Percentiles rank a stretch among this genome's conserved stretches.
phyloP scores from a whole-genome alignment of 2,329 filamentous ascomycete genomes.

The Harringtonia lauricola region DNA sequence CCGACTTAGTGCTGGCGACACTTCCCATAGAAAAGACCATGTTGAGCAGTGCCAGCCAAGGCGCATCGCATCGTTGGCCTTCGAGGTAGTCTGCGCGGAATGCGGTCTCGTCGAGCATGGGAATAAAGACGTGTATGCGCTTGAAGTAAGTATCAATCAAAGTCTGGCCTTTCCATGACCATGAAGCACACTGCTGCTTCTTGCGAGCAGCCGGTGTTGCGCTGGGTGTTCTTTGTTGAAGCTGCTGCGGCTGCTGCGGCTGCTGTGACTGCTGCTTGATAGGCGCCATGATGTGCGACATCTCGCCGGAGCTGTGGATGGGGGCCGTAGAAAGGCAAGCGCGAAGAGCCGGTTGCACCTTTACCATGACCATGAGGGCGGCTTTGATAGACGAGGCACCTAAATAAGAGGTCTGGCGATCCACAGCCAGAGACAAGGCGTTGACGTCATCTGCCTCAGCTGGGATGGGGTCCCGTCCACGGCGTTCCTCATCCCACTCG shows the following conservation, averaged over 20 bases:
- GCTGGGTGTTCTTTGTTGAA: not conserved
- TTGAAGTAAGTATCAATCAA: slow-evolving; percentile 69
- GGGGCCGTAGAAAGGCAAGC: slow-evolving; percentile 31
- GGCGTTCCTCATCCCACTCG: slow-evolving; percentile 56
- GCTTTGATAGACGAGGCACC: slow-evolving; percentile 68
- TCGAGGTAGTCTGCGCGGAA: slow-evolving; percentile 57
- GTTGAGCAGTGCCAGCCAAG: slow-evolving; percentile 64
- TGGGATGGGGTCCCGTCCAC: slow-evolving; percentile 43
- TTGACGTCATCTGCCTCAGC: slow-evolving; percentile 61
- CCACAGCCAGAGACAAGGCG: slow-evolving; percentile 48
- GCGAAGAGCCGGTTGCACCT: slow-evolving; percentile 37
- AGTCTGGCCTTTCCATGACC: slow-evolving; percentile 55
- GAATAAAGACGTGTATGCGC: slow-evolving; percentile 59
- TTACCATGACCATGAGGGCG: slow-evolving; percentile 59
- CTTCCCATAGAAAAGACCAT: slow-evolving; percentile 69
- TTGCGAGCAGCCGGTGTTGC: slow-evolving; percentile 14
- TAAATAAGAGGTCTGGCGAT: slow-evolving; percentile 54
- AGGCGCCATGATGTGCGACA: slow-evolving; percentile 32
- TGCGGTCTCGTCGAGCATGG: slow-evolving; percentile 60
- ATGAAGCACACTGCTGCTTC: slow-evolving; percentile 38
- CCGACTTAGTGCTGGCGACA: slow-evolving; percentile 52
- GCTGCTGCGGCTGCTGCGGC: slow-evolving; percentile 6
- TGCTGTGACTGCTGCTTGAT: slow-evolving; percentile 25
- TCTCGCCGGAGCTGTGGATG: slow-evolving; percentile 34
- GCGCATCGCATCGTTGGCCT: slow-evolving; percentile 50